Evolutionary conservation across 1,139 yeast species (phyloP).

Genomic region (Groenewaldozyma auringiensis): DNA sequence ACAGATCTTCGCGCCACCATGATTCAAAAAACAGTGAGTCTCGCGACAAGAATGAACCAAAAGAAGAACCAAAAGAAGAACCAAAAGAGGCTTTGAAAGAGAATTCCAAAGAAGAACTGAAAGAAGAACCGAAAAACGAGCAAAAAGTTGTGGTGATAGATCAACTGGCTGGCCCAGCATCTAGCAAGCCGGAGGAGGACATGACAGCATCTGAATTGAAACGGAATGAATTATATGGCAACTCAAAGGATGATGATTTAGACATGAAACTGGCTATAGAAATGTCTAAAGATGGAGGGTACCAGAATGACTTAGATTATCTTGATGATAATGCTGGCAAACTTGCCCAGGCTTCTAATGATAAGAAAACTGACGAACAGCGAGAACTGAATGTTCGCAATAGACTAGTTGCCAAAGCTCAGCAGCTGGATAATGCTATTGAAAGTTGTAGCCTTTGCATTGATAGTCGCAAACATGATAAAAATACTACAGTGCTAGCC

Average conservation of each 20-base stretch:
- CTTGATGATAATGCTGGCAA: conserved; percentile 37
- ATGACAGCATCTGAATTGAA: conserved; percentile 36
- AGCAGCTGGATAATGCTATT: conserved; percentile 27
- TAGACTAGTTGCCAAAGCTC: conserved; percentile 25
- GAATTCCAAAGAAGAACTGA: no score
- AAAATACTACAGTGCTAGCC: conserved; percentile 26
- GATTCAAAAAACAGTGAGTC: background rate
- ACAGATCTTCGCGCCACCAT: conserved; percentile 1
- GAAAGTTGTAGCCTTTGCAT: conserved; percentile 37
- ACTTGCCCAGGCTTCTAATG: conserved; percentile 26
- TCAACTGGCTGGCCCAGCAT: conserved; percentile 4
- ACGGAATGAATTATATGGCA: conserved; percentile 31
- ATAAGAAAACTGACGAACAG: conserved; percentile 8
- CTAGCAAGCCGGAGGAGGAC: conserved; percentile 18
- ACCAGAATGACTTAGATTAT: conserved; percentile 35
- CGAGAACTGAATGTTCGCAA: conserved; percentile 20
- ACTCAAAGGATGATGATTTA: conserved; percentile 18
- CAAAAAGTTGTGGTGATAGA: conserved; percentile 10
- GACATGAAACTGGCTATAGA: conserved; percentile 24
- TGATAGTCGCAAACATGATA: conserved; percentile 15
- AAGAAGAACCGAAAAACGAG: background rate
- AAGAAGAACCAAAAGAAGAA: conserved; percentile 23
- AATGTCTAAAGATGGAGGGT: conserved; percentile 35
- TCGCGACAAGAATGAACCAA: background rate
- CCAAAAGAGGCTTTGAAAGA: background rate